Percentiles rank a stretch among this genome's conserved stretches.
Evolutionary conservation across 345 rosid species (phyloP).

Genomic region (Firmiana major): DNA sequence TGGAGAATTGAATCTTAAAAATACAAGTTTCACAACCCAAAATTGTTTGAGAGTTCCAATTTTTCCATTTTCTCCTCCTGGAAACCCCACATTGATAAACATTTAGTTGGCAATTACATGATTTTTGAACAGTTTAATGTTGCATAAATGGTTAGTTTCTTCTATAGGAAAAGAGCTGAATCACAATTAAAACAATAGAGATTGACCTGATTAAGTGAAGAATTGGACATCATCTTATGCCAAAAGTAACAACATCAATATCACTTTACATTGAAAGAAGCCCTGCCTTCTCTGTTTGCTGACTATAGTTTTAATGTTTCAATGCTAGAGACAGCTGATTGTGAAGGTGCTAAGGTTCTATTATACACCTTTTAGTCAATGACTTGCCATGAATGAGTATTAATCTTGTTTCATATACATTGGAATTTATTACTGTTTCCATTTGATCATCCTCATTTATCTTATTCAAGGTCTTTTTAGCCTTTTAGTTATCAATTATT

Average conservation of each 20-base stretch:
- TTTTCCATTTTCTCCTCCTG: neutral
- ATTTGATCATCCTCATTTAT: neutral
- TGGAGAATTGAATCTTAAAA: neutral
- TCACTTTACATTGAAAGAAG: neutral
- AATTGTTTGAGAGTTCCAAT: neutral
- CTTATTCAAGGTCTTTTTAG: neutral
- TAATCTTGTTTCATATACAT: neutral
- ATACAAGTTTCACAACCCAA: neutral
- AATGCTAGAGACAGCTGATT: neutral
- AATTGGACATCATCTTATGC: neutral
- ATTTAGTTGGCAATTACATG: neutral
- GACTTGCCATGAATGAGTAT: no score
- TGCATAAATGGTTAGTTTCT: neutral
- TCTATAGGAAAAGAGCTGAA: neutral
- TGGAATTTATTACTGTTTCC: neutral
- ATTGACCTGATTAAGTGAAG: neutral
- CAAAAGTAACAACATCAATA: neutral
- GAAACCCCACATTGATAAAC: neutral
- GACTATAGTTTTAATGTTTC: neutral
- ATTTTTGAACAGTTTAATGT: neutral
- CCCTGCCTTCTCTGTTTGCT: neutral
- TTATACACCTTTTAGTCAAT: no score
- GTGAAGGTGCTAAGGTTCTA: neutral
- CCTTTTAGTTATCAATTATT: neutral
- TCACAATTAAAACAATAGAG: neutral